Evolutionary conservation across 495 filamentous ascomycete genomes (phyloP), one percentile per base, ranked within the genome.

Genomic region (Saxophila tyrrhenica): DNA sequence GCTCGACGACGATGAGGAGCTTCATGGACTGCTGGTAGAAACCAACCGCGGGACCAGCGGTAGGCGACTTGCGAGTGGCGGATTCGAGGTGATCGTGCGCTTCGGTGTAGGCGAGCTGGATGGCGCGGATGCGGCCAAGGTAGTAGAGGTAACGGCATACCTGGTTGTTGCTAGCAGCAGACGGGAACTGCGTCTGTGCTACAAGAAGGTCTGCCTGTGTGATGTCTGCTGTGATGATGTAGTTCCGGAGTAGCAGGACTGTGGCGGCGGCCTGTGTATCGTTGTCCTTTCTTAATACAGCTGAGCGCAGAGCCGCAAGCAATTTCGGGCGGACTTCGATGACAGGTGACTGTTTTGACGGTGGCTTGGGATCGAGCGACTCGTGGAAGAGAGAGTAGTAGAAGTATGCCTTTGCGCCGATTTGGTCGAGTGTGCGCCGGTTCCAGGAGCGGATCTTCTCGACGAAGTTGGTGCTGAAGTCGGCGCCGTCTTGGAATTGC

Each of bases 91-190:
- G 87, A 58, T 89, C 86, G 62, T 96, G 92, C n/a, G 92, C 92
- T 62, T 95, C 89, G 15, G 91, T 94, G 69, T 98, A 98, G 57
- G 87, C 81, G 55, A 98, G 76, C 67, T 98, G 92, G 57, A 98
- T 94, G 46, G 92, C 89, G 52, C 94, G 88, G 68, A 95, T 94
- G 57, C 90, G 87, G 50, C 92, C 92, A 23, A 97, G 78, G 67
- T 97, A 97, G 73, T 90, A 98, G 47, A 97, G 73, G 72, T 94
- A 97, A 50, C 92, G 80, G 21, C 92, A 91, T 63, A 98, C 92
- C 71, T 97, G 92, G 65, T 95, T 98, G 70, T 95, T 97, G 48
- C 89, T 88, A 3, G 92, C 92, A 62, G 86, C 86, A 39, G 86
- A 74, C 25, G 92, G 94, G 70, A 98, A 97, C 62, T 87, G 81